These are phyloP conservation scores for Pseudogymnoascus sp. DNA, from an alignment of 2,329 filamentous ascomycete genomes.

Conservation along the genomic window DNA sequence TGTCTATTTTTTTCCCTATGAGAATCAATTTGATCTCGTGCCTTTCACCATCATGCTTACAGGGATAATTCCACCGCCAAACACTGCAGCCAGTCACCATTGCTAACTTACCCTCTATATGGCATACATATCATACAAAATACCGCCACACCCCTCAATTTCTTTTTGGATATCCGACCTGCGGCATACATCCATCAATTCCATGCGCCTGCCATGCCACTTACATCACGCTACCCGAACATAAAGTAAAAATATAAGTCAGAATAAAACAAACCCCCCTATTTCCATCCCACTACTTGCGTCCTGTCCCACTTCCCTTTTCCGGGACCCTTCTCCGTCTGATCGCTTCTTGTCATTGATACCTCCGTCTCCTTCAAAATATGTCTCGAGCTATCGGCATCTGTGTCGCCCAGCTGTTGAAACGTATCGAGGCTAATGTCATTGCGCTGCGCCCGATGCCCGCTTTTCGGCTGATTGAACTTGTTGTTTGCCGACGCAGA, in stretches of 20 bases:
- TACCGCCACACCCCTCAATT: not conserved
- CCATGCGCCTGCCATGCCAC: not conserved
- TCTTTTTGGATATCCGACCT: not conserved
- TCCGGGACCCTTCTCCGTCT: constrained; percentile 19
- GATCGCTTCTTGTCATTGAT: constrained; percentile 19
- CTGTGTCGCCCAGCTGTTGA: constrained; percentile 17
- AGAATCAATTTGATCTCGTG: not conserved
- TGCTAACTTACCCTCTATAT: not conserved
- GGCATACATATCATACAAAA: constrained; percentile 3
- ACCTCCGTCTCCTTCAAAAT: constrained; percentile 32
- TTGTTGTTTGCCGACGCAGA: constrained; percentile 9
- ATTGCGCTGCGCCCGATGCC: constrained; percentile 1
- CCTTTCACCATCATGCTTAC: not conserved
- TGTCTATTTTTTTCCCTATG: not conserved
- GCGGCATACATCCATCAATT: not conserved
- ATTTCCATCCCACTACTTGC: constrained; percentile 22
- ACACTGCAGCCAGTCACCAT: not conserved
- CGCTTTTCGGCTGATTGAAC: constrained; percentile 16
- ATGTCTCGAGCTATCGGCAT: constrained; percentile 32
- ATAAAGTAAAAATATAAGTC: not conserved
- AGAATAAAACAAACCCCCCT: not conserved
- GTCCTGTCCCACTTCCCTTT: constrained; percentile 20
- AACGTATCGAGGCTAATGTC: constrained; percentile 20
- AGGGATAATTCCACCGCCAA: not conserved
- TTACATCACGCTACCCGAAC: not conserved